These are phyloP conservation scores for Boletellus sp. DNA, from an alignment of 768 basidiomycete genomes.

Conservation along the genomic window DNA sequence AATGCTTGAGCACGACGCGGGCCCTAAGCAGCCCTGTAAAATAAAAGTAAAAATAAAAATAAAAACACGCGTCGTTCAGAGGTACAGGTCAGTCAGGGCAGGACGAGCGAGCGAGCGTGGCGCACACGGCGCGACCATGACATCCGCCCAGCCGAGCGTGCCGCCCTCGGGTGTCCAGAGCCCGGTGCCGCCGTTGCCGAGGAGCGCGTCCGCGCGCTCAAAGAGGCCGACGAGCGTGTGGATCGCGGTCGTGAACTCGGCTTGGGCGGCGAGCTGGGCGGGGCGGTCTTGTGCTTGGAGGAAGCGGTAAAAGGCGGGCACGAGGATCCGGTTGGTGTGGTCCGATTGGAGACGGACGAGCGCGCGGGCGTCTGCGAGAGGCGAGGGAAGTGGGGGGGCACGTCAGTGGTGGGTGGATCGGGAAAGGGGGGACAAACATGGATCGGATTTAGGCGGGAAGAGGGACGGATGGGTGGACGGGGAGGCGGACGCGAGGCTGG, in stretches of 20 bases:
- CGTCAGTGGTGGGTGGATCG: too few species aligned
- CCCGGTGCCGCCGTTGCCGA: conserved; percentile 43
- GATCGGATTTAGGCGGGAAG: conserved; percentile 53
- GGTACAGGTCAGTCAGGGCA: too few species aligned
- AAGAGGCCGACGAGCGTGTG: conserved; percentile 50
- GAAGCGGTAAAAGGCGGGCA: conserved; percentile 73
- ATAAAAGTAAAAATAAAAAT: too few species aligned
- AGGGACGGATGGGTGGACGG: conserved; percentile 47
- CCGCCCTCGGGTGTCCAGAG: conserved; percentile 55
- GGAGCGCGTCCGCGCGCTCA: conserved; percentile 46
- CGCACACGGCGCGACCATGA: conserved; percentile 70
- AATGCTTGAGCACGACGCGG: conserved; percentile 58
- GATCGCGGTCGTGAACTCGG: conserved; percentile 52
- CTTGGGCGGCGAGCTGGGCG: conserved; percentile 48
- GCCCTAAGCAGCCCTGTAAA: conserved; percentile 66
- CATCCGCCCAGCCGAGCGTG: conserved; percentile 57
- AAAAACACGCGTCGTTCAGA: neutral
- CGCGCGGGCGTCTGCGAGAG: conserved; percentile 55
- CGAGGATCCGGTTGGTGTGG: conserved; percentile 57
- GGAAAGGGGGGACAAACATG: conserved; percentile 45
- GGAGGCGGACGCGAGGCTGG: conserved; percentile 46
- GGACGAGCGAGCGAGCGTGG: neutral
- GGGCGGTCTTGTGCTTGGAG: conserved; percentile 62
- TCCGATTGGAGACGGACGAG: conserved; percentile 67
- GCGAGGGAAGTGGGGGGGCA: too few species aligned